Percentiles rank a stretch among this genome's conserved stretches.
Evolutionary conservation across 1,284 basidiomycete genomes (phyloP).

Genomic region (Pyrrhoderma noxium): DNA sequence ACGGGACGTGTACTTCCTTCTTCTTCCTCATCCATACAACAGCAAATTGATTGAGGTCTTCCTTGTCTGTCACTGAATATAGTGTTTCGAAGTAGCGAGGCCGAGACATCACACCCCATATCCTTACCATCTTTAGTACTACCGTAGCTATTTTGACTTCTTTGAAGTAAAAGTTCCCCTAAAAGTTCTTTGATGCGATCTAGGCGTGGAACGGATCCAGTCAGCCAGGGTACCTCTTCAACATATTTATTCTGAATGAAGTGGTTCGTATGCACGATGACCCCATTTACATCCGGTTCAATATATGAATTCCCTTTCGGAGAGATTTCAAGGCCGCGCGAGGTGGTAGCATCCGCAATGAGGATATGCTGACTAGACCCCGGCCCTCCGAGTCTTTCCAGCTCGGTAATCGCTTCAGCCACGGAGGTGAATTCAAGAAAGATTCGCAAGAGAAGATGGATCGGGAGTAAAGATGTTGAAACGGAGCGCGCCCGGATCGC

Average conservation of each 20-base stretch:
- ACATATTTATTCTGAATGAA: slow-evolving; percentile 29
- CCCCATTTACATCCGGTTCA: slow-evolving; percentile 24
- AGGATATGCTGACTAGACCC: slow-evolving; percentile 32
- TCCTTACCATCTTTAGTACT: slow-evolving; percentile 19
- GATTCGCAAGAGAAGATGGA: slow-evolving; percentile 30
- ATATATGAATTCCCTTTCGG: slow-evolving; percentile 26
- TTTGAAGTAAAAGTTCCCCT: slow-evolving; percentile 20
- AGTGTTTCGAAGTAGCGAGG: slow-evolving; percentile 22
- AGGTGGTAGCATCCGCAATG: slow-evolving; percentile 24
- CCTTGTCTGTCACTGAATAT: slow-evolving; percentile 29
- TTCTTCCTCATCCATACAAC: slow-evolving; percentile 20
- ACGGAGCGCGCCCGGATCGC: slow-evolving; percentile 30
- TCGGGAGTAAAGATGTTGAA: slow-evolving; percentile 27
- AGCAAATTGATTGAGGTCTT: slow-evolving; percentile 30
- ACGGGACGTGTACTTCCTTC: slow-evolving; percentile 19
- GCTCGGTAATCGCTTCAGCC: slow-evolving; percentile 23
- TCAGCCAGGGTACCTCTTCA: slow-evolving; percentile 29
- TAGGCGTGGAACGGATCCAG: slow-evolving; percentile 28
- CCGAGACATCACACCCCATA: no score
- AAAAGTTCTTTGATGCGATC: slow-evolving; percentile 25
- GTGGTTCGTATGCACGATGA: slow-evolving; percentile 32
- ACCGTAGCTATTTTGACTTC: slow-evolving; percentile 14
- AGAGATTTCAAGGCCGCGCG: slow-evolving; percentile 28
- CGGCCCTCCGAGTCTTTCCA: slow-evolving; percentile 28
- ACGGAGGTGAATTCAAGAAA: slow-evolving; percentile 29